Conservation (phyloP, 495 filamentous ascomycete genomes). For the Penicillium lagena region DNA sequence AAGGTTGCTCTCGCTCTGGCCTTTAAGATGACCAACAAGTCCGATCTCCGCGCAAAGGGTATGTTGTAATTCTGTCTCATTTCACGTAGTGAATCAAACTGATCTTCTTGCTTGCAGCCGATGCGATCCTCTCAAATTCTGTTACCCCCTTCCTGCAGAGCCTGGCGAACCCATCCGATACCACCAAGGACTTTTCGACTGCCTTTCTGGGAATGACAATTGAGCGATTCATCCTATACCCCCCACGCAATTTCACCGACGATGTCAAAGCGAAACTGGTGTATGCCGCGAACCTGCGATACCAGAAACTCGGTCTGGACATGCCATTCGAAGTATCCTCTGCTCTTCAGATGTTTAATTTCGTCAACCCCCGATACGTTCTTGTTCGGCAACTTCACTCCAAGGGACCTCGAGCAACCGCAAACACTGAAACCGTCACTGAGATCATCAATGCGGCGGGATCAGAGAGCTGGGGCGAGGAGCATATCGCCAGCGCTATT, state of each 20-base stretch:
- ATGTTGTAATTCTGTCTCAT: constrained; percentile 11
- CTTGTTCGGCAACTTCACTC: constrained; percentile 74
- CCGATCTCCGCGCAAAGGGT: constrained; percentile 89
- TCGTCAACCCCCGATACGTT: constrained; percentile 56
- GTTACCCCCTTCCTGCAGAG: constrained; percentile 68
- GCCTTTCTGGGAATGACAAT: constrained; percentile 68
- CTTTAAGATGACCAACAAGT: constrained; percentile 70
- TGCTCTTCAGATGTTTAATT: constrained; percentile 64
- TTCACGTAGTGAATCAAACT: constrained; percentile 14
- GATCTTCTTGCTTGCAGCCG: constrained; percentile 50
- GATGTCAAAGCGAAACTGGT: constrained; percentile 62
- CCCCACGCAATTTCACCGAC: constrained; percentile 74
- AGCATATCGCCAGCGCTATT: constrained; percentile 73
- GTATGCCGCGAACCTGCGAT: constrained; percentile 62
- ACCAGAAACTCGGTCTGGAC: constrained; percentile 50
- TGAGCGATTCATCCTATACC: constrained; percentile 74
- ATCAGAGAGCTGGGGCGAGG: constrained; percentile 66
- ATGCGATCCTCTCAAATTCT: constrained; percentile 72
- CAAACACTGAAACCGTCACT: constrained; percentile 45
- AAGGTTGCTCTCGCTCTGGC: constrained; percentile 86
- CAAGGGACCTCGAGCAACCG: constrained; percentile 57
- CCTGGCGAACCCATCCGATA: constrained; percentile 51
- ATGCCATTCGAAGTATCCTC: constrained; percentile 68
- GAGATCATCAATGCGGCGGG: constrained; percentile 62
- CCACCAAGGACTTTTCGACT: constrained; percentile 56